Conservation (phyloP, 176 grass and related monocot genomes). For the Oryza longistaminata region DNA sequence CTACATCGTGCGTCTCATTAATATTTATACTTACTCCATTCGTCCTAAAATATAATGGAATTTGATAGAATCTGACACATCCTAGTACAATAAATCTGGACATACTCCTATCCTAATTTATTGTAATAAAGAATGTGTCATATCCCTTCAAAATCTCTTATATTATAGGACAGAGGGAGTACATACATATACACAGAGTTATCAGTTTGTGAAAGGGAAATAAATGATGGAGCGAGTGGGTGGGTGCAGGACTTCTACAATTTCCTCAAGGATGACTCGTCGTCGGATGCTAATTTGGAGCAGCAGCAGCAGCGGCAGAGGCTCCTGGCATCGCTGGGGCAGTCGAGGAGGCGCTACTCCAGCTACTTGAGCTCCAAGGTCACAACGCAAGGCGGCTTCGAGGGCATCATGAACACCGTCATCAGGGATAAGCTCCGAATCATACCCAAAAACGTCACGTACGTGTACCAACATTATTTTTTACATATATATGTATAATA, state of each 20-base stretch:
- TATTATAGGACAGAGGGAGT: too few relatives aligned
- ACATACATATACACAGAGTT: too few relatives aligned
- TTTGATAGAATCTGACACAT: too few relatives aligned
- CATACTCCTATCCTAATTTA: too few relatives aligned
- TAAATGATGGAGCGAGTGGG: too few relatives aligned
- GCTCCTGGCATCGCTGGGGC: slow-evolving; percentile 33
- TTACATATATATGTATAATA: neutral
- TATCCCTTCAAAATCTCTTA: too few relatives aligned
- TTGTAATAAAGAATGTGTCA: too few relatives aligned
- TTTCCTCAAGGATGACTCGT: slow-evolving; percentile 58
- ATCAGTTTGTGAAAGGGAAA: too few relatives aligned
- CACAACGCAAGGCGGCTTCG: slow-evolving; percentile 5
- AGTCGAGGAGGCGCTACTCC: slow-evolving; percentile 38
- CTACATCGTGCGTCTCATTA: slow-evolving; percentile 41
- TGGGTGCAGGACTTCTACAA: slow-evolving; percentile 75
- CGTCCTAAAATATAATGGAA: too few relatives aligned
- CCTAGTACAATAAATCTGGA: too few relatives aligned
- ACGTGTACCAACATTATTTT: neutral
- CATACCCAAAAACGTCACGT: slow-evolving; percentile 64
- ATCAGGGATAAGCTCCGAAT: slow-evolving; percentile 79
- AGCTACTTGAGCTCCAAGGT: slow-evolving; percentile 57
- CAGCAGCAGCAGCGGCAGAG: neutral
- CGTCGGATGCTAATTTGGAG: neutral
- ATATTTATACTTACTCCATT: too few relatives aligned
- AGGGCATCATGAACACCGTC: slow-evolving; percentile 62